These are phyloP conservation scores for Skeletonema menzelii DNA, from an alignment of 108 stramenopile species.

Conservation along the genomic window DNA sequence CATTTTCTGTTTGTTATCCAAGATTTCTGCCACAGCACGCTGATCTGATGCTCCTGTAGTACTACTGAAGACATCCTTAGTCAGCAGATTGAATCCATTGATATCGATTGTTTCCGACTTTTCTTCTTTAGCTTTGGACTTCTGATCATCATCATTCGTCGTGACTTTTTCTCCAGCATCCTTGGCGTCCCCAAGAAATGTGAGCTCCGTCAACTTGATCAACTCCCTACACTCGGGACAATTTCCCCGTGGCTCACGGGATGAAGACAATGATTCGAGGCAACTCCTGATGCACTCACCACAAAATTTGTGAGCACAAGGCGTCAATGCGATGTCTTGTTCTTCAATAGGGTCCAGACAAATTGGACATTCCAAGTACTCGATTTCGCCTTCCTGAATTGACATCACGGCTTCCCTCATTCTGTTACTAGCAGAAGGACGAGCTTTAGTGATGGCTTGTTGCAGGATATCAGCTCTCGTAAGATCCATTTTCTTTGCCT, in stretches of 20 bases:
- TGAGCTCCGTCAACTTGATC: slow-evolving; percentile 8
- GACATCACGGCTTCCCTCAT: slow-evolving; percentile 9
- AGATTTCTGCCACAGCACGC: neutral
- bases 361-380: slow-evolving; percentile 23
- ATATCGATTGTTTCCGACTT: slow-evolving; percentile 5
- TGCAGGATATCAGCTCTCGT: slow-evolving; percentile 14
- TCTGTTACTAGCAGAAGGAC: slow-evolving; percentile 7
- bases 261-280: slow-evolving; percentile 1
- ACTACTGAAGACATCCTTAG: neutral
- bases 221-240: slow-evolving; percentile 16
- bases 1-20: neutral
- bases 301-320: slow-evolving; percentile 35
- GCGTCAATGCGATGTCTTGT: slow-evolving; percentile 28
- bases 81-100: slow-evolving; percentile 19
- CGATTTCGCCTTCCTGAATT: slow-evolving; percentile 23
- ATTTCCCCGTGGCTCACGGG: slow-evolving; percentile 16
- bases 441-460: slow-evolving; percentile 8
- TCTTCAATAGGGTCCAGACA: slow-evolving; percentile 21
- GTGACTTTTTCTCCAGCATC: neutral
- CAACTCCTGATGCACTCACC: slow-evolving; percentile 22
- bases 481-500: neutral
- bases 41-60: slow-evolving; percentile 10
- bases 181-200: slow-evolving; percentile 24
- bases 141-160: slow-evolving; percentile 5
- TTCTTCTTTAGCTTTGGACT: slow-evolving; percentile 1